Evolutionary conservation across 1,139 yeast genomes (phyloP), one percentile per base, ranked within the genome.

Genomic region (Protomyces macrosporus): DNA sequence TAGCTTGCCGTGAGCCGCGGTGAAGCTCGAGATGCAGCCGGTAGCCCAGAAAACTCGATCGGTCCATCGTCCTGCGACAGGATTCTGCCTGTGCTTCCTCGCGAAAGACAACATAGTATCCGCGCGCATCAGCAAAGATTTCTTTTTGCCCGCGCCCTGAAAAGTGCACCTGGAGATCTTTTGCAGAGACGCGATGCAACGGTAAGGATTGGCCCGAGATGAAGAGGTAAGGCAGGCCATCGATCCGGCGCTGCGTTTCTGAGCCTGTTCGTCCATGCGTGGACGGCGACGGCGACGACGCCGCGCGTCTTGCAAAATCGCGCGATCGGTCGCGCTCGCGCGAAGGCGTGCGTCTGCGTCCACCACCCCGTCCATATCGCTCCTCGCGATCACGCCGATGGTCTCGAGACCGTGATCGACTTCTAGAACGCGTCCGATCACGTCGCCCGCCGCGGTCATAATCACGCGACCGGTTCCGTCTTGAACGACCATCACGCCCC

Each of bases 61-160:
- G 90, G 70, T 89, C 89, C 74, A 87, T 90, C 42, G 80, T 78
- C 48, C 80, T 79, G 71, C 83, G 85, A 70, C 96, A 88, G 54
- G 81, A 75, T 67, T 82, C 82, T 51, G 95, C 89, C 66, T 87
- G 90, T 50, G 77, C 76, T 32, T 83, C 73, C 40, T 84, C 78
- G 70, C 84, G 84, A 74, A 90, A 90, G 0, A 88, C 84, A 53
- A 89, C 78, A 71, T 82, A 90, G 69, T 86, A 85, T 0, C 96
- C 96, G 3, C 53, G 48, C 10, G 39, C 35, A 53, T 66, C 67
- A 9, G 53, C 37, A 48, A 65, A 58, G 48, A 40, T 57, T 58
- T 33, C 60, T 42, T 45, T 77, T 75, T 68, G 87, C 64, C 81
- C 83, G 70, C 87, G 86, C 65, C 74, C 81, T 30, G 77, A 79